Evolutionary conservation across 2,329 filamentous ascomycete species (phyloP), one percentile per base, ranked within the genome.

Genomic region (Ophiostoma himal-ulmi): DNA sequence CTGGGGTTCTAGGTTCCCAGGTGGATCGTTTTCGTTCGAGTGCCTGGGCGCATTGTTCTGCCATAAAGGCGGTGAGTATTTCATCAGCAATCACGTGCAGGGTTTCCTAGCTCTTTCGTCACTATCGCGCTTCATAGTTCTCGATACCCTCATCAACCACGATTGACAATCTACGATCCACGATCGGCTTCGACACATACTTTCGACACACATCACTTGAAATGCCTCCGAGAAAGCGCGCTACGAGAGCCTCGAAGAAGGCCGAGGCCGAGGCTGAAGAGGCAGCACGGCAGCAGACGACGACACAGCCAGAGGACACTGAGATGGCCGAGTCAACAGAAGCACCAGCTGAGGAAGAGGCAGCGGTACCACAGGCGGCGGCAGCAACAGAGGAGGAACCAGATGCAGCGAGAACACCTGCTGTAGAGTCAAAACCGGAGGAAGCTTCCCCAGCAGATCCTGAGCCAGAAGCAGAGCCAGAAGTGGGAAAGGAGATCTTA

Each of bases 211-310:
- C 48, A 41, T n/a, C 14, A 7, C 0, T 17, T 65, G 69, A 44
- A 5, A 71, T 71, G 70, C 70, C 70, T 13, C 70, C 68, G 41
- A 54, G 60, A 67, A 69, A 68, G 65, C 52, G 70, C 65, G 34
- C 60, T 10, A 71, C 68, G 4, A 13, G 68, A n/a, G 70, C 70
- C 37, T 70, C 70, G 13, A 71, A 71, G 57, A 66, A 70, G 68
- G 70, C 68, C 20, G 68, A 71, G 60, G 67, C 54, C 0, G 65
- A 41, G 10, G 70, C 57, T 1, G 70, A 39, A 37, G 57, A 66
- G 11, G 57, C 60, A 10, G 65, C 48, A 14, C 41, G 14, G 36
- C 62, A 66, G 22, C 37, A 70, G 69, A 41, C 26, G 1, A 39
- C 48, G 37, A 48, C 65, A 48, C 65, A 67, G n/a, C 65, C 11